Conservation (phyloP, 2,329 filamentous ascomycete genomes). For the Parastagonospora avenae region DNA sequence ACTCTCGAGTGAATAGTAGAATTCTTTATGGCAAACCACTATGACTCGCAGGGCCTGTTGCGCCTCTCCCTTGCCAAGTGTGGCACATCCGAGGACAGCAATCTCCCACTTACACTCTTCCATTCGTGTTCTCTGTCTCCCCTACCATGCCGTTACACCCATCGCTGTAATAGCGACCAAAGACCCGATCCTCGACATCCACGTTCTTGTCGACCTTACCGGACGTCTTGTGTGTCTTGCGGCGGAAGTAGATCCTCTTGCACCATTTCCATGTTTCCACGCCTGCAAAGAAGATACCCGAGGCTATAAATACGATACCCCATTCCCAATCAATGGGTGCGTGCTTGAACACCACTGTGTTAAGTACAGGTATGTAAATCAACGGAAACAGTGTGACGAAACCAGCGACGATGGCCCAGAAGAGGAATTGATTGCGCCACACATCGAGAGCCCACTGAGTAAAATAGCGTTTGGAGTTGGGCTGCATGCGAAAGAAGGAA, state of each 20-base stretch:
- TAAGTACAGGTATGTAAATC: constrained; percentile 71
- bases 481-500: constrained; percentile 77
- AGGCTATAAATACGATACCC: constrained; percentile 68
- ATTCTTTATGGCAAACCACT: too few species aligned
- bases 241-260: constrained; percentile 58
- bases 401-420: constrained; percentile 51
- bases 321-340: constrained; percentile 71
- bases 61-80: too few species aligned
- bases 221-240: constrained; percentile 14
- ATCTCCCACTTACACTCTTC: too few species aligned
- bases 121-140: too few species aligned
- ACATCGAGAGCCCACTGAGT: constrained; percentile 69
- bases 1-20: too few species aligned
- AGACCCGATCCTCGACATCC: constrained; percentile 24
- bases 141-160: too few species aligned
- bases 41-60: too few species aligned
- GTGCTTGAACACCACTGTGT: constrained; percentile 69
- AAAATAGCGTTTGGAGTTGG: constrained; percentile 55
- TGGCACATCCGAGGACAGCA: too few species aligned
- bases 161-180: constrained; percentile 23
- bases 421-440: constrained; percentile 72
- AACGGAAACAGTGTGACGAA: constrained; percentile 54
- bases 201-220: constrained; percentile 16
- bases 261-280: constrained; percentile 70
- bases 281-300: constrained; percentile 66